Conservation (phyloP, 2,329 filamentous ascomycete species). For the Chrysosporium queenslandicum region DNA sequence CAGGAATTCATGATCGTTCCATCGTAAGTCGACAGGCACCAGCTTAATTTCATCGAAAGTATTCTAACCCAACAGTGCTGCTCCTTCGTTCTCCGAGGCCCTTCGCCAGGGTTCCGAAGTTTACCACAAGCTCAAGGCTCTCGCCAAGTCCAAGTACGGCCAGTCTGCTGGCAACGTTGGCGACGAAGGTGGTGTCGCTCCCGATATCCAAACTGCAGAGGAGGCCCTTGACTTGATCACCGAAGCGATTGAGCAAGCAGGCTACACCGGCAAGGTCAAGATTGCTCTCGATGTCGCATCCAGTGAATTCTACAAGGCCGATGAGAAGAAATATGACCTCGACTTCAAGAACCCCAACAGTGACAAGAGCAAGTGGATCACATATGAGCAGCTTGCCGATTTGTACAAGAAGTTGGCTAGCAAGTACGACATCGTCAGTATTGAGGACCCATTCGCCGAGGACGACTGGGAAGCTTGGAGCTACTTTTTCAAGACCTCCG, state of each 20-base stretch:
- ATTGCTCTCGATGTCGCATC: constrained; percentile 99
- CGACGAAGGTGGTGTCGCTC: constrained; percentile 98
- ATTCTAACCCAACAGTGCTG: constrained; percentile 46
- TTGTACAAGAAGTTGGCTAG: constrained; percentile 76
- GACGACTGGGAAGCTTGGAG: constrained; percentile 99
- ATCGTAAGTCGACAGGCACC: constrained; percentile 46
- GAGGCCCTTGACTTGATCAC: constrained; percentile 96
- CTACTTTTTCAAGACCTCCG: constrained; percentile 99
- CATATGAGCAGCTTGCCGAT: constrained; percentile 90
- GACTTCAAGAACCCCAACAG: constrained; percentile 99
- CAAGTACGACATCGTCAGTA: constrained; percentile 98
- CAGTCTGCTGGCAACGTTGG: constrained; percentile 98
- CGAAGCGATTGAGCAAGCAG: constrained; percentile 84
- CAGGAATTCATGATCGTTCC: constrained; percentile 96
- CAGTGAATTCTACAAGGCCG: constrained; percentile 97
- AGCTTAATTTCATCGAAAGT: background rate
- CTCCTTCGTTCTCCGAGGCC: constrained; percentile 86
- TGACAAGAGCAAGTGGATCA: constrained; percentile 95
- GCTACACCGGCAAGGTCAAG: constrained; percentile 91
- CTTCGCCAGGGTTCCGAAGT: constrained; percentile 95
- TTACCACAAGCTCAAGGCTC: constrained; percentile 92
- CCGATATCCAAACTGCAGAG: constrained; percentile 93
- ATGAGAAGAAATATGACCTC: constrained; percentile 98
- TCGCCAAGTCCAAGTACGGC: constrained; percentile 99
- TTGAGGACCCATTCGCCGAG: constrained; percentile 98